phyloP scores from a whole-genome alignment of 345 rosid species.

The Lepidium aucheri region DNA sequence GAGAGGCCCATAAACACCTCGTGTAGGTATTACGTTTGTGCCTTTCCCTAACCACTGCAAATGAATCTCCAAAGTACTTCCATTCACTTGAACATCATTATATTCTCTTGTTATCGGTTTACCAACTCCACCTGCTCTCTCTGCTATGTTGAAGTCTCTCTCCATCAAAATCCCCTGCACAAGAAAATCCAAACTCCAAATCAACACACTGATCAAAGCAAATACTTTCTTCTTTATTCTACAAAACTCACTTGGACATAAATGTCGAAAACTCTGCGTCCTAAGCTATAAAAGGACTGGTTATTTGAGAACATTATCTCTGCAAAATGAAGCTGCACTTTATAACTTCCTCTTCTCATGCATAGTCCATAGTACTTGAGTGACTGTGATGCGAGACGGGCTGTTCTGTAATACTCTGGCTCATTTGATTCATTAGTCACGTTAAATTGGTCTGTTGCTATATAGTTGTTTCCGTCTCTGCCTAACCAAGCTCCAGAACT shows the following conservation, averaged over 20 bases:
- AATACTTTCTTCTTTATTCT: not conserved
- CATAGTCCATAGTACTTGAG: conserved; percentile 84
- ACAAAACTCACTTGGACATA: conserved; percentile 58
- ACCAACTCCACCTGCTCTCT: conserved; percentile 69
- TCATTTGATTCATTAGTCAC: conserved; percentile 25
- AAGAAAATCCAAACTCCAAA: not conserved
- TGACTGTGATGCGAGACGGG: conserved; percentile 66
- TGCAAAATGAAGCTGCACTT: conserved; percentile 71
- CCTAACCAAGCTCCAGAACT: conserved; percentile 53
- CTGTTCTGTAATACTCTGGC: conserved; percentile 41
- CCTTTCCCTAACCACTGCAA: conserved; percentile 79
- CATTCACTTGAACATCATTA: conserved; percentile 35
- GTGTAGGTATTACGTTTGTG: conserved; percentile 48
- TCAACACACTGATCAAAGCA: not conserved
- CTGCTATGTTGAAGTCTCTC: conserved; percentile 51
- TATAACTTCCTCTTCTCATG: conserved; percentile 49
- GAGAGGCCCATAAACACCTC: conserved; percentile 78
- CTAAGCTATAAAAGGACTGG: conserved; percentile 48
- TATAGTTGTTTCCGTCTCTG: not conserved
- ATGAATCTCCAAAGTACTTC: conserved; percentile 64
- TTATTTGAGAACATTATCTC: conserved; percentile 68
- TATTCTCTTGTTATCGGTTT: conserved; percentile 24
- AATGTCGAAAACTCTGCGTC: conserved; percentile 65
- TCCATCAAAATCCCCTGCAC: conserved; percentile 44
- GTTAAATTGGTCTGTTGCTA: conserved; percentile 25